Conservation (phyloP, 371 early-diverging fungal species). For the Nosema muscidifuracis region DNA sequence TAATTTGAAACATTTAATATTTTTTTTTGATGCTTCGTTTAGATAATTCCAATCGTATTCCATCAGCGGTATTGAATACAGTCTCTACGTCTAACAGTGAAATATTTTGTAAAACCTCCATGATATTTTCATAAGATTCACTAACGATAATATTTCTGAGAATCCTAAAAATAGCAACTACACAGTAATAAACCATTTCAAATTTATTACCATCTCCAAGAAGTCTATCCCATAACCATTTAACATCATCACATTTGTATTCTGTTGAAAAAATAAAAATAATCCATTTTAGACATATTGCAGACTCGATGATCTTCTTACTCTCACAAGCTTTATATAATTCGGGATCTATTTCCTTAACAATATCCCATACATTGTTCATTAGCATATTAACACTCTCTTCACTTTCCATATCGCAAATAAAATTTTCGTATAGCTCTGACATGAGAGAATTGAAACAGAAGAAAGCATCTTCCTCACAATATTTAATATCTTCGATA, state of each 20-base stretch:
- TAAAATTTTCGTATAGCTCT: constrained; percentile 60
- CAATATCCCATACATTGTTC: constrained; percentile 40
- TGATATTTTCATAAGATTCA: constrained; percentile 43
- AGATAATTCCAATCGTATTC: too few relatives aligned
- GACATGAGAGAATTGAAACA: constrained; percentile 62
- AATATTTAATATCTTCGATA: constrained; percentile 41
- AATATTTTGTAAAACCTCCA: constrained; percentile 46
- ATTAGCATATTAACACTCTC: constrained; percentile 45
- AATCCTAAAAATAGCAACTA: constrained; percentile 50
- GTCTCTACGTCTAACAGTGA: constrained; percentile 27
- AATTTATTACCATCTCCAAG: constrained; percentile 57
- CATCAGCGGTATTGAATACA: constrained; percentile 54
- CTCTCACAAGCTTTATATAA: constrained; percentile 42
- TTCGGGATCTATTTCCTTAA: constrained; percentile 44
- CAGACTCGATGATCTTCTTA: constrained; percentile 36
- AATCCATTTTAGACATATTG: constrained; percentile 61
- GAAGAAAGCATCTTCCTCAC: constrained; percentile 61
- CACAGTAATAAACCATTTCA: constrained; percentile 56
- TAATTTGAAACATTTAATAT: too few relatives aligned
- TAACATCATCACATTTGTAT: constrained; percentile 49
- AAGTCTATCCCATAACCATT: constrained; percentile 62
- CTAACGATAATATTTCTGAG: constrained; percentile 47
- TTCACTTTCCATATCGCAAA: constrained; percentile 47
- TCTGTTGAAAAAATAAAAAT: constrained; percentile 55
- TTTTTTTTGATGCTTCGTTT: too few relatives aligned